phyloP scores from a whole-genome alignment of 164 flowering plant species.

The Vitis rotundifolia region DNA sequence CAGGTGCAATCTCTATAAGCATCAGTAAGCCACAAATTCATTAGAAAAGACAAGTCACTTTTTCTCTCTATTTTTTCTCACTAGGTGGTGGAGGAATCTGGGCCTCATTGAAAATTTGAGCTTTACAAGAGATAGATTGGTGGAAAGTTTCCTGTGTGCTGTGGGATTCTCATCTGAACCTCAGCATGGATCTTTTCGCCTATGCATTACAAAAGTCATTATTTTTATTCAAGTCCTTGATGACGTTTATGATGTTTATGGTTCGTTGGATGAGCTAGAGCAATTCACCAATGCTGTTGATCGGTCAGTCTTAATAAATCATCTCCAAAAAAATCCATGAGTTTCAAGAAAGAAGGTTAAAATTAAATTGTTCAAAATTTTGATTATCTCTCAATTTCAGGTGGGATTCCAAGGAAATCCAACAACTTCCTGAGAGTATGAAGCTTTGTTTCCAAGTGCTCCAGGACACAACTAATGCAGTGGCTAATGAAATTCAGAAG shows the following conservation, averaged over 20 bases:
- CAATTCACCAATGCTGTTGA: slow-evolving; percentile 40
- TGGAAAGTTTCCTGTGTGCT: slow-evolving; percentile 39
- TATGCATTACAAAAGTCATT: slow-evolving; percentile 34
- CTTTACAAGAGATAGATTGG: slow-evolving; percentile 45
- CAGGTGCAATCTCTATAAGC: background rate
- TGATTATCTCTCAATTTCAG: slow-evolving; percentile 24
- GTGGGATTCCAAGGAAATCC: slow-evolving; percentile 45
- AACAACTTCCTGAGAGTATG: slow-evolving; percentile 50
- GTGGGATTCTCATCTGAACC: slow-evolving; percentile 37
- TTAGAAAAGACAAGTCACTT: background rate
- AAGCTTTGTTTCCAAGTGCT: slow-evolving; percentile 44
- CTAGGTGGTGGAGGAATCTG: slow-evolving; percentile 53
- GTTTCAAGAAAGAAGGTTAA: too few species aligned
- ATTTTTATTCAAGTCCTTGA: slow-evolving; percentile 32
- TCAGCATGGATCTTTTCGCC: slow-evolving; percentile 19
- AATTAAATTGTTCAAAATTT: background rate
- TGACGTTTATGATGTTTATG: slow-evolving; percentile 48
- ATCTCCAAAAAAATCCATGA: too few species aligned
- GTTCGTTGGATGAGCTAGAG: slow-evolving; percentile 39
- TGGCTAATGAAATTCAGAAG: slow-evolving; percentile 29
- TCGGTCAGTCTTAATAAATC: slow-evolving; percentile 14
- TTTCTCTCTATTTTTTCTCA: background rate
- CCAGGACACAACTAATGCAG: slow-evolving; percentile 28
- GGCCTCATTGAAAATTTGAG: slow-evolving; percentile 21
- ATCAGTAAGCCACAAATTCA: background rate